A percentile compares a stretch with the other conserved stretches of the same genome.
Conservation (phyloP, 2,329 filamentous ascomycete species). For the Neoascochyta sp. region DNA sequence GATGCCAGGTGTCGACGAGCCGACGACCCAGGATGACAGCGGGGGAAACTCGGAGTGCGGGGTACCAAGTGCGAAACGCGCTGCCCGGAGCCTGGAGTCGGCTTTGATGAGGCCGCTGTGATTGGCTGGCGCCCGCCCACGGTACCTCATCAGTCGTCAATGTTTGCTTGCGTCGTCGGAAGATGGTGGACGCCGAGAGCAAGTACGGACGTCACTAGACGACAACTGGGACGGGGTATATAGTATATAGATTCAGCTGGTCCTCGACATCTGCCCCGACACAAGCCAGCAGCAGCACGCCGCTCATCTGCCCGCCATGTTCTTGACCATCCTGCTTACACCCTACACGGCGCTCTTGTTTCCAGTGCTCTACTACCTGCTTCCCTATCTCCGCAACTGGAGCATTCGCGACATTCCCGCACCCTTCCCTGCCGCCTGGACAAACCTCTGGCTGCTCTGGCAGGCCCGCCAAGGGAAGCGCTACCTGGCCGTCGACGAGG, state of each 20-base stretch:
- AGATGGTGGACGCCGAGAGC: too few species aligned
- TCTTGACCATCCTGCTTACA: slow-evolving; percentile 40
- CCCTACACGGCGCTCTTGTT: slow-evolving; percentile 49
- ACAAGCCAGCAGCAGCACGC: too few species aligned
- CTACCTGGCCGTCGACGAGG: slow-evolving; percentile 60
- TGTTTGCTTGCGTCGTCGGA: not conserved
- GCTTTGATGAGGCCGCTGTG: slow-evolving; percentile 11
- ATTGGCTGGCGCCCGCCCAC: too few species aligned
- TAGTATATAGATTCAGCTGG: too few species aligned
- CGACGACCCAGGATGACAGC: slow-evolving; percentile 1
- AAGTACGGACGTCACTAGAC: too few species aligned
- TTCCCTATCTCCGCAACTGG: slow-evolving; percentile 59
- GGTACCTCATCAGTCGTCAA: not conserved
- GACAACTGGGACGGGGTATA: too few species aligned
- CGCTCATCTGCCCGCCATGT: too few species aligned
- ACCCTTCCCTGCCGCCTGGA: slow-evolving; percentile 64
- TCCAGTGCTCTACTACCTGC: slow-evolving; percentile 54
- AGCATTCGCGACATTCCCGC: slow-evolving; percentile 55
- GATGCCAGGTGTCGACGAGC: slow-evolving; percentile 4
- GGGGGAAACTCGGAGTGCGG: slow-evolving; percentile 19
- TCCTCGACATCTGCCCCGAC: too few species aligned
- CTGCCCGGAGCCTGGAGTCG: slow-evolving; percentile 17
- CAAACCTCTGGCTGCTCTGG: slow-evolving; percentile 75
- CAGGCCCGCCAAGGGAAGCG: slow-evolving; percentile 58
- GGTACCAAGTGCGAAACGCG: slow-evolving; percentile 10